These are phyloP conservation scores for Fraxinus paxiana DNA, from an alignment of 305 asterid genomes.

Conservation along the genomic window DNA sequence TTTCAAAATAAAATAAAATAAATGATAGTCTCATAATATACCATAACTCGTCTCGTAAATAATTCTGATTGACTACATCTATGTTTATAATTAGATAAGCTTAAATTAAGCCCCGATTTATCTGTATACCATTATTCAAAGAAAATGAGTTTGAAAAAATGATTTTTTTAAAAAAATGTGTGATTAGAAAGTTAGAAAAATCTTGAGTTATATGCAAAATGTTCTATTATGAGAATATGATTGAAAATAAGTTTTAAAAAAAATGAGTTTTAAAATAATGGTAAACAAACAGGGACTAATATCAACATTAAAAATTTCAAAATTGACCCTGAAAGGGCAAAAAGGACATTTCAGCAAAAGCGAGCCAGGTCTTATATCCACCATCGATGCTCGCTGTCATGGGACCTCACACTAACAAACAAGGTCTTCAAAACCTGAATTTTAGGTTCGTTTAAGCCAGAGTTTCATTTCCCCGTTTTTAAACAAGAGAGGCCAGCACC, in stretches of 20 bases:
- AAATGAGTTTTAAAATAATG: too few relatives aligned
- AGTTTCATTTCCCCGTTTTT: constrained; percentile 30
- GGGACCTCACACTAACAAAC: constrained; percentile 34
- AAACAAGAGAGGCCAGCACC: constrained; percentile 48
- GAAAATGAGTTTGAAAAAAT: too few relatives aligned
- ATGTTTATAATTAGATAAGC: not conserved
- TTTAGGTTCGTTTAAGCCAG: constrained; percentile 33
- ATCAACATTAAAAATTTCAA: not conserved
- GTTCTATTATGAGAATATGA: too few relatives aligned
- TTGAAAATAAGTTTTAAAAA: too few relatives aligned
- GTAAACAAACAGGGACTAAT: not conserved
- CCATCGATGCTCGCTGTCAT: constrained; percentile 26
- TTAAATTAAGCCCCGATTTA: too few relatives aligned
- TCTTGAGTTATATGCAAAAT: too few relatives aligned
- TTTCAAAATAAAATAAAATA: too few relatives aligned
- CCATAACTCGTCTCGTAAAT: not conserved
- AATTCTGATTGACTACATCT: not conserved
- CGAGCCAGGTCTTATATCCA: not conserved
- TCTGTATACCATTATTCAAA: too few relatives aligned
- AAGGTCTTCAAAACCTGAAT: constrained; percentile 31
- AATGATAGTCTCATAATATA: too few relatives aligned
- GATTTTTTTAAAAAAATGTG: too few relatives aligned
- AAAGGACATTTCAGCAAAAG: not conserved
- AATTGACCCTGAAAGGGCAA: not conserved
- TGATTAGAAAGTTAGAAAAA: too few relatives aligned